Percentiles rank a stretch among this genome's conserved stretches.
Conservation (phyloP, 2,329 filamentous ascomycete species). For the Diaporthe amygdali region DNA sequence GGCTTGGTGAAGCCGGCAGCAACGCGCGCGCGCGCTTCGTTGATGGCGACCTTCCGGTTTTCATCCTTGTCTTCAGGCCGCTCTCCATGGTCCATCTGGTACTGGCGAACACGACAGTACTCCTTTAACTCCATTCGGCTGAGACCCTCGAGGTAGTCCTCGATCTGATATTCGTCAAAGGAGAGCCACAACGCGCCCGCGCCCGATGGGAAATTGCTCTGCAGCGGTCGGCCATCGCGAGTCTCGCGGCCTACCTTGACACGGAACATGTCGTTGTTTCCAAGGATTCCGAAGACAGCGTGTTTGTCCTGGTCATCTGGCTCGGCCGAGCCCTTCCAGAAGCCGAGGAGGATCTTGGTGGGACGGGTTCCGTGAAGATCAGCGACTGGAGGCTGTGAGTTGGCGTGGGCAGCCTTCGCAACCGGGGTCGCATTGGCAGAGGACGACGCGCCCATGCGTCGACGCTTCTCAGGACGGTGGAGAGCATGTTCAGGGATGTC, state of each 20-base stretch:
- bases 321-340: constrained; percentile 62
- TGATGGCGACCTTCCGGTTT: constrained; percentile 59
- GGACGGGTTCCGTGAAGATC: constrained; percentile 58
- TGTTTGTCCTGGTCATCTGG: constrained; percentile 56
- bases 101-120: constrained; percentile 66
- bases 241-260: constrained; percentile 67
- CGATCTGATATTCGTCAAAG: constrained; percentile 66
- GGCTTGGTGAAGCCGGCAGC: constrained; percentile 36
- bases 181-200: constrained; percentile 67
- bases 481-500: constrained; percentile 51
- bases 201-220: constrained; percentile 65
- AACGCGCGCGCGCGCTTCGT: constrained; percentile 52
- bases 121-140: constrained; percentile 65
- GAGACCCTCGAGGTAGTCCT: constrained; percentile 58
- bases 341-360: constrained; percentile 63
- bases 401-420: background rate
- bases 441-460: constrained; percentile 42
- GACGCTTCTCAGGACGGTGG: constrained; percentile 50
- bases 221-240: constrained; percentile 61
- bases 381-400: constrained; percentile 32
- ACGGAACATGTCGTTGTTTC: constrained; percentile 68
- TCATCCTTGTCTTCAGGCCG: constrained; percentile 47
- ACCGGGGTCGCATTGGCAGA: constrained; percentile 2
- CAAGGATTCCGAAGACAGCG: constrained; percentile 67
- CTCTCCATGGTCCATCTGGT: constrained; percentile 61